Percentiles rank a stretch among this genome's conserved stretches.
phyloP scores from a whole-genome alignment of 2,329 filamentous ascomycete genomes.

The Dactylonectria macrodidyma region DNA sequence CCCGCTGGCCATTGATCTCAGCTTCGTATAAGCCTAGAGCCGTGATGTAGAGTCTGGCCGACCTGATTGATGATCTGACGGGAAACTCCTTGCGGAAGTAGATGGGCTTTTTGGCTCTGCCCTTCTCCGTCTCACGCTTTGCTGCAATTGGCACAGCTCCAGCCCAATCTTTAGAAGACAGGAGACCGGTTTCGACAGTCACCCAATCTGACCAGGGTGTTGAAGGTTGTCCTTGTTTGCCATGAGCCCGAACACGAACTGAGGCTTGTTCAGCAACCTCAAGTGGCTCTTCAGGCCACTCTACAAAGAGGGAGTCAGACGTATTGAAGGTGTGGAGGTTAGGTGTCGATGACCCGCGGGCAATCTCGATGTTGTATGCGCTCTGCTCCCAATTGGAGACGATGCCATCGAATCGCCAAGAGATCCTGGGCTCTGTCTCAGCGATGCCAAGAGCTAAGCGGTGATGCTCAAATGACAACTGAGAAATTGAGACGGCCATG shows the following conservation, averaged over 20 bases:
- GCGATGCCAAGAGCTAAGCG: constrained; percentile 59
- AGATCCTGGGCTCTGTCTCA: constrained; percentile 60
- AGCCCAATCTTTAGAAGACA: constrained; percentile 49
- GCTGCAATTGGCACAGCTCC: constrained; percentile 50
- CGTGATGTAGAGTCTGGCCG: constrained; percentile 64
- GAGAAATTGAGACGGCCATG: constrained; percentile 57
- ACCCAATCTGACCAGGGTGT: constrained; percentile 49
- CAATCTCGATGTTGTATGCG: constrained; percentile 61
- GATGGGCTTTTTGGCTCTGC: constrained; percentile 49
- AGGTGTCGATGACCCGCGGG: constrained; percentile 32
- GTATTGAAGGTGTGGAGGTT: constrained; percentile 50
- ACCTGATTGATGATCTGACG: constrained; percentile 40
- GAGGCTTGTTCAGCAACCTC: constrained; percentile 49
- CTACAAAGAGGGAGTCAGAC: constrained; percentile 57
- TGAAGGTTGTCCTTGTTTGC: constrained; percentile 35
- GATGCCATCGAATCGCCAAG: constrained; percentile 61
- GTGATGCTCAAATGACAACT: constrained; percentile 60
- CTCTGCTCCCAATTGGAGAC: constrained; percentile 59
- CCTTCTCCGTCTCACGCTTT: constrained; percentile 46
- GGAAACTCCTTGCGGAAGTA: constrained; percentile 55
- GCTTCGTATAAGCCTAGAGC: constrained; percentile 62
- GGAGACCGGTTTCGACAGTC: constrained; percentile 54
- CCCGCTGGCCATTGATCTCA: constrained; percentile 61
- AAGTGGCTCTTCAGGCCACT: constrained; percentile 59
- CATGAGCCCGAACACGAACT: constrained; percentile 54